Base-by-base conservation (phyloP, 495 filamentous ascomycete species). In the Cladorrhinum samala region DNA sequence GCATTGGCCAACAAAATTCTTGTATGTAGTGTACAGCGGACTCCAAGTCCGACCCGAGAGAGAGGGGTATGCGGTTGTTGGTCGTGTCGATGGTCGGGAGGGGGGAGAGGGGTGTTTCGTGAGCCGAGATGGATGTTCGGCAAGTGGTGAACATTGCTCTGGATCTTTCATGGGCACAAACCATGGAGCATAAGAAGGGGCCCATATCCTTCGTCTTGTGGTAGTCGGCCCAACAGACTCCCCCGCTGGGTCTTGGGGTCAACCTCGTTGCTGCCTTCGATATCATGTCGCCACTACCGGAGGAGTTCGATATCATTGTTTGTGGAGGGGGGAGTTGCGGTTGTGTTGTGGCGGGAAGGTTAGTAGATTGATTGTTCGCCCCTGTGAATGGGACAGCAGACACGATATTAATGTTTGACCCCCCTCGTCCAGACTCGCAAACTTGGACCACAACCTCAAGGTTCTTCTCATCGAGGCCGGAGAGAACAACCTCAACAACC, bases 291-390 rank as follows among this genome's bases (percentile, higher is more conserved):
- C 65, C 70, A 20, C 54, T 81, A 40, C 80, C 80, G 17, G 83
- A 87, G 25, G 86, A 91, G 70, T 85, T 90, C 56, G 87, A 92
- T 62, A 88, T 92, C 54, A 91, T 92, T 59, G 84, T 92, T 51
- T 86, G 83, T 61, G 88, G 87, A 57, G 88, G 87, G 64, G 71
- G 76, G 24, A 85, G 83, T 54, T 77, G 81, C 52, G 85, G 83
- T 17, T 89, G 86, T 68, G 88, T 91, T 36, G 83, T 89, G 54
- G 87, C 87, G 41, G 87, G 87, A 55, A 79, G 76, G 72, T 76
- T 46, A 53, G 66, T 53, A 33, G 11, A 33, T 33, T 11, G 11
- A 33, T 6, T n/a, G 17, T 5, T 27, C 21, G 27, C 9, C 27
- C 43, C 23, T 36, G 17, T 49, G 41, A 9, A 30, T 46, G 27